Evolutionary conservation across 2,329 filamentous ascomycete genomes (phyloP).

Genomic region (Fusarium sp.): DNA sequence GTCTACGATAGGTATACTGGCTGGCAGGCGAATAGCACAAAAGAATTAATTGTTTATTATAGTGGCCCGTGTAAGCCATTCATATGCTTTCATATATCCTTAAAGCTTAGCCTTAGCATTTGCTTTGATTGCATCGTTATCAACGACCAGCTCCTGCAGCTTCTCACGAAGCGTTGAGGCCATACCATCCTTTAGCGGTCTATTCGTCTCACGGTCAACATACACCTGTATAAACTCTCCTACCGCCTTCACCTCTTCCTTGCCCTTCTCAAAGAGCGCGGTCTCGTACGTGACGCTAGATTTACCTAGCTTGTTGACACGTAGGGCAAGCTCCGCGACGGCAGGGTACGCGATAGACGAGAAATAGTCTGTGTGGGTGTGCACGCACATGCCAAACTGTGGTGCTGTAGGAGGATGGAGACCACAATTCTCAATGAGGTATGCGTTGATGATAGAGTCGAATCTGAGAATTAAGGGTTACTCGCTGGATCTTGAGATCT

Average conservation of each 20-base stretch:
- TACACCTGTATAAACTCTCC: conserved; percentile 90
- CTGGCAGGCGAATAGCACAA: background rate
- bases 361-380: conserved; percentile 87
- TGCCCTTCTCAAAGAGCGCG: conserved; percentile 80
- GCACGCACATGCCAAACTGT: conserved; percentile 84
- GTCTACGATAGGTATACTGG: background rate
- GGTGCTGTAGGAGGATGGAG: conserved; percentile 74
- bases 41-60: background rate
- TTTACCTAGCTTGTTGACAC: conserved; percentile 83
- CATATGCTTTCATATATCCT: background rate
- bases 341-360: conserved; percentile 82
- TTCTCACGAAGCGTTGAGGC: conserved; percentile 63
- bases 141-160: conserved; percentile 62
- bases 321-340: conserved; percentile 79
- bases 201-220: conserved; percentile 76
- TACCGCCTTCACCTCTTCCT: conserved; percentile 78
- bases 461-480: conserved; percentile 60
- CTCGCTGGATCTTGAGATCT: background rate
- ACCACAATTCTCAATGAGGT: conserved; percentile 80
- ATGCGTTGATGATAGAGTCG: conserved; percentile 89
- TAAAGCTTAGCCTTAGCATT: conserved; percentile 29
- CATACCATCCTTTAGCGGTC: conserved; percentile 74
- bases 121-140: background rate
- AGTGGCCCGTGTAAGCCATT: background rate
- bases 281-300: conserved; percentile 92